Evolutionary conservation across 768 basidiomycete genomes (phyloP).

Genomic region (Tylopilus subfusipes): DNA sequence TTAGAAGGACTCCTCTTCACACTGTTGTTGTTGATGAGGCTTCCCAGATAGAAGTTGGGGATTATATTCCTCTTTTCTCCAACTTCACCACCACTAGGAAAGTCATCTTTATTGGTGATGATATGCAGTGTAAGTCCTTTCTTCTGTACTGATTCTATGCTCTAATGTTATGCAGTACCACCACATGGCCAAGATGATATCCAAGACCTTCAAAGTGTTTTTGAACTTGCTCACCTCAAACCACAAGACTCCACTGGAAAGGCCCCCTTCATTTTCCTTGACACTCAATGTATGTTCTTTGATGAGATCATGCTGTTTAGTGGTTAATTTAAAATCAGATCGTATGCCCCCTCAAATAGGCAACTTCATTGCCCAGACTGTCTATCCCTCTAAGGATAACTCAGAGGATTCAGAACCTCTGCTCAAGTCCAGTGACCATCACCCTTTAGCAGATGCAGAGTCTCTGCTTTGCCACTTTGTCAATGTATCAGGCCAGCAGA

Average conservation of each 20-base stretch:
- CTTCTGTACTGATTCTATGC: conserved; percentile 29
- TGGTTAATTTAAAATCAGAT: conserved; percentile 41
- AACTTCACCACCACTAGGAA: conserved; percentile 41
- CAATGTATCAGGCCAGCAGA: conserved; percentile 46
- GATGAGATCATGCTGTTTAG: neutral
- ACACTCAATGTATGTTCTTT: conserved; percentile 65
- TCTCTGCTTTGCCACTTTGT: conserved; percentile 61
- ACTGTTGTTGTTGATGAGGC: conserved; percentile 65
- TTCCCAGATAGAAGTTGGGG: conserved; percentile 59
- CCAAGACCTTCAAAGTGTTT: conserved; percentile 64
- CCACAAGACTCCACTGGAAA: conserved; percentile 21
- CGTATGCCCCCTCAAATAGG: conserved; percentile 85
- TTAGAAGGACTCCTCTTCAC: conserved; percentile 35
- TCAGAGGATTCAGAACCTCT: conserved; percentile 18
- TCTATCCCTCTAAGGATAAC: conserved; percentile 51
- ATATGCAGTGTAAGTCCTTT: conserved; percentile 53
- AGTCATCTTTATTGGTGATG: conserved; percentile 61
- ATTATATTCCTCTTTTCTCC: conserved; percentile 44
- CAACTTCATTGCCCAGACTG: conserved; percentile 58
- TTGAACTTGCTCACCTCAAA: conserved; percentile 67
- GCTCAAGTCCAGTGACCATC: conserved; percentile 51
- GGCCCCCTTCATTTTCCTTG: conserved; percentile 48
- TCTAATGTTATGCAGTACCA: conserved; percentile 52
- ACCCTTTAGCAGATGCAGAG: conserved; percentile 41
- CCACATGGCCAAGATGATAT: conserved; percentile 75